Percentiles rank a stretch among this genome's conserved stretches.
Conservation (phyloP, 2,329 filamentous ascomycete species). For the Botrytis galanthina region DNA sequence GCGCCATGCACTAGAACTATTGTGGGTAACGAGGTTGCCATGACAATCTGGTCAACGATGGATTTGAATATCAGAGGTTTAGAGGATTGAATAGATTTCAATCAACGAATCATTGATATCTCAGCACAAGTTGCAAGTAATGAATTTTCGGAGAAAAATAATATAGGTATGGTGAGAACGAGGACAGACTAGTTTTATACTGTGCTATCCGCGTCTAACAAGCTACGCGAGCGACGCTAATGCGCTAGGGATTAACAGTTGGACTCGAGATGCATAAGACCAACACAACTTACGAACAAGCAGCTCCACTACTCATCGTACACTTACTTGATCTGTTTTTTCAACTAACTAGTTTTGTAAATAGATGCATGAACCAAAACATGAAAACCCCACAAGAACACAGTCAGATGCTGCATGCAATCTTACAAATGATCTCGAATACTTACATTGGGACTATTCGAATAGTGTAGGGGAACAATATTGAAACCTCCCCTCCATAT, state of each 20-base stretch:
- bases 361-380: not conserved
- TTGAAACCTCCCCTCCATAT: not conserved
- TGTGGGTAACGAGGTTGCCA: not conserved
- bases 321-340: not conserved
- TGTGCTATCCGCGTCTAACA: not conserved
- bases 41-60: not conserved
- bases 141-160: not conserved
- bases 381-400: not conserved
- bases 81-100: not conserved
- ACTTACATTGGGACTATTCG: not conserved
- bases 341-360: not conserved
- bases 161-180: too few relatives aligned
- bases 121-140: not conserved
- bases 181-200: not conserved
- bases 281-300: too few relatives aligned
- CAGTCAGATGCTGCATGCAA: not conserved
- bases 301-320: too few relatives aligned
- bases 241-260: not conserved
- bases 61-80: not conserved
- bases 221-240: not conserved
- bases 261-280: too few relatives aligned
- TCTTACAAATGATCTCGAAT: not conserved
- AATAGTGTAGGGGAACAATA: not conserved
- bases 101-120: not conserved
- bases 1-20: not conserved